These are phyloP conservation scores for Blepharisma japonicum DNA, from an alignment of 73 alveolate species.

Conservation along the genomic window DNA sequence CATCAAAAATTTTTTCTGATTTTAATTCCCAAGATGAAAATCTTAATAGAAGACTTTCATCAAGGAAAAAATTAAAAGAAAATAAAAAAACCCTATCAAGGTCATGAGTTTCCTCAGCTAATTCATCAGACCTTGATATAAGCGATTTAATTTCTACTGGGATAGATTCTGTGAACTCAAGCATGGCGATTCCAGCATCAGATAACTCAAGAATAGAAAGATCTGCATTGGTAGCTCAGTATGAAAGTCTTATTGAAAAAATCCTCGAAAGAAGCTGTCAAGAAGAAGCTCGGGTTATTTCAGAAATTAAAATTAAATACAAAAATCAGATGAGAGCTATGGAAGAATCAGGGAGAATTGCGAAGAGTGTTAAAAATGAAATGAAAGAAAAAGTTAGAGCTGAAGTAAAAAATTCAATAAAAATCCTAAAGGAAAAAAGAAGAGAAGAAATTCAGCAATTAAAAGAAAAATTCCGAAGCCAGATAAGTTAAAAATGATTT, in stretches of 20 bases:
- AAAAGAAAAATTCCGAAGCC: too few relatives aligned
- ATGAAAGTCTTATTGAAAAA: not conserved
- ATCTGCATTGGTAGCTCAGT: not conserved
- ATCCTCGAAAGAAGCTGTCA: not conserved
- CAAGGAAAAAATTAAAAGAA: conserved; percentile 18
- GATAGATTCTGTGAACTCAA: not conserved
- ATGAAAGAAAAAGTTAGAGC: too few relatives aligned
- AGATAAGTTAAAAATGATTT: too few relatives aligned
- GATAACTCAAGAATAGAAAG: too few relatives aligned
- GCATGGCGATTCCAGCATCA: not conserved
- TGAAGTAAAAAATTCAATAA: too few relatives aligned
- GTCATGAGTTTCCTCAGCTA: not conserved
- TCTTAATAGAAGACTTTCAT: conserved; percentile 7
- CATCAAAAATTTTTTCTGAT: not conserved
- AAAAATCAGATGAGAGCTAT: not conserved
- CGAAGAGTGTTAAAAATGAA: too few relatives aligned
- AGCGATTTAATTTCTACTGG: not conserved
- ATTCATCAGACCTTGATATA: not conserved
- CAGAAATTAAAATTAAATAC: conserved; percentile 3
- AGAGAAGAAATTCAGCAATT: too few relatives aligned
- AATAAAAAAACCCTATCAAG: not conserved
- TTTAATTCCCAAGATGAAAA: conserved; percentile 20
- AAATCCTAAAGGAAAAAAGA: too few relatives aligned
- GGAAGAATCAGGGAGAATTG: too few relatives aligned
- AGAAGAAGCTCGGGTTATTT: not conserved